Conservation (phyloP, 306 rosid species). For the Cucurbita ficifolia region DNA sequence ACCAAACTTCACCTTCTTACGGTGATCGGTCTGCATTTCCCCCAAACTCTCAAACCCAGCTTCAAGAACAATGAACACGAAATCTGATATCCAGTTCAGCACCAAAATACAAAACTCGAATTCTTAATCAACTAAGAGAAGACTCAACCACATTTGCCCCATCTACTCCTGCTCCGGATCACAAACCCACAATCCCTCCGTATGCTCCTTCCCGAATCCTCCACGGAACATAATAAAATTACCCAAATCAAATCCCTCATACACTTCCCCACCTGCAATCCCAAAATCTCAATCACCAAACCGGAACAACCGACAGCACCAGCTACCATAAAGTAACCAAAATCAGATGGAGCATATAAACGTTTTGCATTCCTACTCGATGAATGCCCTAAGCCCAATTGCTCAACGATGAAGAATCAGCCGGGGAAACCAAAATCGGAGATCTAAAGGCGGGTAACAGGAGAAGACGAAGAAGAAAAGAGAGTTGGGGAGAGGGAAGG, state of each 20-base stretch:
- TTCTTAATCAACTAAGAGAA: conserved; percentile 5
- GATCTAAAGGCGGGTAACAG: not conserved
- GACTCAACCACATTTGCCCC: conserved; percentile 87
- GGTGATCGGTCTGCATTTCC: conserved; percentile 67
- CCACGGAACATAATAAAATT: conserved; percentile 30
- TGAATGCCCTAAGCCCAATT: not conserved
- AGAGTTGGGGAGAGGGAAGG: not conserved
- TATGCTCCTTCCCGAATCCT: conserved; percentile 37
- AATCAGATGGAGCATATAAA: conserved; percentile 14
- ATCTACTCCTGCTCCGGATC: conserved; percentile 84
- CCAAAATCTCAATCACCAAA: conserved; percentile 18
- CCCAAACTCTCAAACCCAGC: conserved; percentile 18
- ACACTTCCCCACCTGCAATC: conserved; percentile 30
- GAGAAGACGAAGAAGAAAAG: not conserved
- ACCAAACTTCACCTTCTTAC: conserved; percentile 48
- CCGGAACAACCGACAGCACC: conserved; percentile 15
- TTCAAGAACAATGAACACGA: conserved; percentile 12
- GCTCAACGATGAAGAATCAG: too few relatives aligned
- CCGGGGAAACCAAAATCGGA: not conserved
- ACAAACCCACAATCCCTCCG: conserved; percentile 61
- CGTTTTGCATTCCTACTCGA: conserved; percentile 20
- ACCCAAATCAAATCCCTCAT: conserved; percentile 59
- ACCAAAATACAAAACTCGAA: conserved; percentile 15
- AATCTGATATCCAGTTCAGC: conserved; percentile 21
- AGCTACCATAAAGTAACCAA: conserved; percentile 31